Base-by-base conservation (phyloP, 768 basidiomycete genomes). In the Clathrus columnatus region DNA sequence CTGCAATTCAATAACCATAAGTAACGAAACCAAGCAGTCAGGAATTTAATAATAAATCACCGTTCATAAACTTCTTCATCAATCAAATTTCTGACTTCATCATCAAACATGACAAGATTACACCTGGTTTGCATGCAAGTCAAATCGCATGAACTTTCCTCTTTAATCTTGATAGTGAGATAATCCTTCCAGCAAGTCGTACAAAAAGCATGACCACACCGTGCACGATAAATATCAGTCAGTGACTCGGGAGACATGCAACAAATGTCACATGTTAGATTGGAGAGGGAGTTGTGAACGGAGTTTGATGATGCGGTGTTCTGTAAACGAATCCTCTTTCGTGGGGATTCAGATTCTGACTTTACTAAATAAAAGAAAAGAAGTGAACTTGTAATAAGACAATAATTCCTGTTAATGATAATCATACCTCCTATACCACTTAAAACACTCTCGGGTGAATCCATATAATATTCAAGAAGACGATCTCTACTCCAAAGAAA, bases 131-230 rank as follows among this genome's bases (percentile, higher is more conserved):
- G 28, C 59, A 60, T 60, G 59, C 59, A 60, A 2, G 41, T 24
- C 5, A 60, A 29, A 7, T 26, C 30, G 44, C 47, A 60, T 26
- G 54, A 48, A 17, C 59, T 59, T 50, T 60, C 59, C 29, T 59
- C 59, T 27, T 54, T 60, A 48, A 60, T 36, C 41, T 60, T 59
- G 28, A 17, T 46, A 20, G 20, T 49, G 10, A 56, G 21, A 41
- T 60, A 60, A 16, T 23, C 24, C 23, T 24, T 18, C 59, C 59
- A 60, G 47, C 59, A 60, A 21, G 27, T 48, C 16, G 20, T 55
- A 45, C 59, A 60, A 44, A 60, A 60, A 10, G 42, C 24, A 56
- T 60, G 59, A 7, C 48, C 52, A 49, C 59, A 60, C 43, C 59
- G 32, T 27, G 45, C 26, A 26, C 36, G 4, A 23, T 18, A 43